Evolutionary conservation across 139 green algal genomes (phyloP).

Genomic region (Diplosphaera chodatii): DNA sequence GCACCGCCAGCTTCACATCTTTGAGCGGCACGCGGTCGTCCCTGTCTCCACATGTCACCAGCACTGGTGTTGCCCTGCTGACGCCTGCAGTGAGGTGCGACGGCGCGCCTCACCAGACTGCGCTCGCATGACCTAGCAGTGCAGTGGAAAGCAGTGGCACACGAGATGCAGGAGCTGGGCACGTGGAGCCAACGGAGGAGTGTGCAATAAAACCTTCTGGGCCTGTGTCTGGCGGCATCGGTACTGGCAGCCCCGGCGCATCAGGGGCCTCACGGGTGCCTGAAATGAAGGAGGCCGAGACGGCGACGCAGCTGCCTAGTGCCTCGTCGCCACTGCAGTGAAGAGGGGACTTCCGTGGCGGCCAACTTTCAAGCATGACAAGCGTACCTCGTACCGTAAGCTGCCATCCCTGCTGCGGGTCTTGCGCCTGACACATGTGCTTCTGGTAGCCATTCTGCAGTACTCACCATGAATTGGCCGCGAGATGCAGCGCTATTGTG

Average conservation of each 20-base stretch:
- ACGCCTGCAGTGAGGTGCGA: too few species aligned
- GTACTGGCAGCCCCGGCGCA: not conserved
- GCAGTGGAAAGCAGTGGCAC: too few species aligned
- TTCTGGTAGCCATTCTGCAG: not conserved
- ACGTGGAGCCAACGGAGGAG: too few species aligned
- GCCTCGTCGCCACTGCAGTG: not conserved
- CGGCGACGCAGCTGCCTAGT: conserved; percentile 6
- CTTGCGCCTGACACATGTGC: not conserved
- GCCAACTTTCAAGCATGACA: too few species aligned
- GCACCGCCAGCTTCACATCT: conserved; percentile 1
- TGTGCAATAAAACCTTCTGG: too few species aligned
- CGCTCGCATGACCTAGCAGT: too few species aligned
- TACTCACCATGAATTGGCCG: not conserved
- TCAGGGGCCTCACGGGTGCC: not conserved
- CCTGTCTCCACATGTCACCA: conserved; percentile 16
- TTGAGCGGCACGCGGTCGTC: conserved; percentile 1
- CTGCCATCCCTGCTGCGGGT: too few species aligned
- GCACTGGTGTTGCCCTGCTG: not conserved
- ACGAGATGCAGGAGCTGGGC: too few species aligned
- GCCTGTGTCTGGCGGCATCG: too few species aligned
- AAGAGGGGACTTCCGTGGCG: not conserved
- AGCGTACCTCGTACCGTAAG: too few species aligned
- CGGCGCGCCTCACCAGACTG: too few species aligned
- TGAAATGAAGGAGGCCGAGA: conserved; percentile 7
- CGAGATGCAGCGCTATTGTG: conserved; percentile 27